These are phyloP conservation scores for Discostella stelligera DNA, from an alignment of 352 stramenopile genomes.

Conservation along the genomic window DNA sequence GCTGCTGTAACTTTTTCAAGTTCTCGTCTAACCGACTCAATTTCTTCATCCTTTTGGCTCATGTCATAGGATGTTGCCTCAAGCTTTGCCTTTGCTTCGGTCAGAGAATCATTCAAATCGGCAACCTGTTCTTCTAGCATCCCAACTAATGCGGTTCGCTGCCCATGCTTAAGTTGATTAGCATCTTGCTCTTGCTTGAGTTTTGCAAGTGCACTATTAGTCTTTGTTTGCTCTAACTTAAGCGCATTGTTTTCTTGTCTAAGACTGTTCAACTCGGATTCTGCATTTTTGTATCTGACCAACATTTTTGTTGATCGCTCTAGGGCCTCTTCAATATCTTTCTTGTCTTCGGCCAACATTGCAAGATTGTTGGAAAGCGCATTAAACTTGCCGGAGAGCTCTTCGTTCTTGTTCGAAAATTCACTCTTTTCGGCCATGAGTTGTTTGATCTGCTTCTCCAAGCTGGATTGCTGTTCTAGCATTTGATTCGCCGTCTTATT, in stretches of 20 bases:
- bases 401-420: constrained; percentile 70
- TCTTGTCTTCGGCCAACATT: constrained; percentile 66
- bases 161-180: constrained; percentile 75
- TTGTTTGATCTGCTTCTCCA: constrained; percentile 57
- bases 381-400: constrained; percentile 69
- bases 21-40: constrained; percentile 57
- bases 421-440: constrained; percentile 41
- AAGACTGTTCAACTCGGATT: constrained; percentile 65
- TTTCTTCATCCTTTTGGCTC: constrained; percentile 71
- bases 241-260: constrained; percentile 75
- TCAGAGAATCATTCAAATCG: constrained; percentile 78
- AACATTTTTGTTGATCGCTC: constrained; percentile 56
- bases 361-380: constrained; percentile 70
- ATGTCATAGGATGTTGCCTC: constrained; percentile 77
- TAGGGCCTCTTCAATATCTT: constrained; percentile 62
- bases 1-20: constrained; percentile 57
- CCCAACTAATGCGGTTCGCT: constrained; percentile 78
- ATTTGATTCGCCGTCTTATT: constrained; percentile 55
- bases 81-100: constrained; percentile 71
- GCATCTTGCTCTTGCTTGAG: constrained; percentile 80
- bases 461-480: constrained; percentile 47
- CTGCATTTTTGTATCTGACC: constrained; percentile 57
- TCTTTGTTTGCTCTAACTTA: constrained; percentile 78
- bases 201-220: constrained; percentile 60
- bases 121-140: constrained; percentile 81